Evolutionary conservation across 441 rosid genomes (phyloP).

Genomic region (Melastoma candidum): DNA sequence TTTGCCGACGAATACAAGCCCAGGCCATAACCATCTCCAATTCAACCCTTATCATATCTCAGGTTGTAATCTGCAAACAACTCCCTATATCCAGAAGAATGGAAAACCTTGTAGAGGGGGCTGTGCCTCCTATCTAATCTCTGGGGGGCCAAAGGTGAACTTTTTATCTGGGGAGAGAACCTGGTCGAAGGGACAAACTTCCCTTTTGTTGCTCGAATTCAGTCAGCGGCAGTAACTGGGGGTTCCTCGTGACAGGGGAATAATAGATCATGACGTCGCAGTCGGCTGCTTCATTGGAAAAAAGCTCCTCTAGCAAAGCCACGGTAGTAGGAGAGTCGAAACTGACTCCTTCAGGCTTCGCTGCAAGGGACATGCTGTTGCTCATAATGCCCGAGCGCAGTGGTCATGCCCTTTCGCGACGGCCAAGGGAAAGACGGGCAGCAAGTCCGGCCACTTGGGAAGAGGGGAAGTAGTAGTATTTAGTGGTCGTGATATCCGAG

Average conservation of each 20-base stretch:
- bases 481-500: no score
- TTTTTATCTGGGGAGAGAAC: constrained; percentile 23
- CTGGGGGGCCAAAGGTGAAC: constrained; percentile 15
- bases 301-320: constrained; percentile 41
- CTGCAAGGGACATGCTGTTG: constrained; percentile 26
- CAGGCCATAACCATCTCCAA: neutral
- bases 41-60: neutral
- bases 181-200: constrained; percentile 35
- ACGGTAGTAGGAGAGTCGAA: constrained; percentile 38
- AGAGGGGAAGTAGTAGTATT: no score
- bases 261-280: constrained; percentile 47
- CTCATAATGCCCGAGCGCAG: constrained; percentile 6
- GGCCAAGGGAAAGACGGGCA: no score
- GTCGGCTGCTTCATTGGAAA: constrained; percentile 37
- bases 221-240: constrained; percentile 21
- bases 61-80: no score
- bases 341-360: constrained; percentile 35
- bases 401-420: no score
- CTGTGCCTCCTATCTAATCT: constrained; percentile 33
- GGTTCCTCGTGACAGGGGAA: constrained; percentile 30
- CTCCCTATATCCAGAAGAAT: neutral
- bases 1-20: no score
- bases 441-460: no score
- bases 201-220: constrained; percentile 18
- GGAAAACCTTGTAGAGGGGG: constrained; percentile 25